Percentiles rank a stretch among this genome's conserved stretches.
These are phyloP conservation scores for Penicillium lagena DNA, from an alignment of 495 filamentous ascomycete genomes.

Conservation along the genomic window DNA sequence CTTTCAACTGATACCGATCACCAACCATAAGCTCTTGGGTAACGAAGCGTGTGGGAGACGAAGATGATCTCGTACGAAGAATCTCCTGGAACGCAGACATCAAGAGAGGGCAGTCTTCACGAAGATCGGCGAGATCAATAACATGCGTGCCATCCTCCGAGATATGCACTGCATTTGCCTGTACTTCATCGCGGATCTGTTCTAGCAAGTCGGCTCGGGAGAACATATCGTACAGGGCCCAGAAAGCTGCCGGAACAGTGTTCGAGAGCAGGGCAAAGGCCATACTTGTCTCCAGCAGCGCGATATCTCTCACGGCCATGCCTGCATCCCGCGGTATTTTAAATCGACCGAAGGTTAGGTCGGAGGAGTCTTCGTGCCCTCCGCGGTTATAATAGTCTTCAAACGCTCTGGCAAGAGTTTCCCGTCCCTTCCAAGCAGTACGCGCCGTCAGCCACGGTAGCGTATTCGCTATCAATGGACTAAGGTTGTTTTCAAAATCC, in stretches of 20 bases:
- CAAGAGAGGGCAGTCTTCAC: conserved; percentile 29
- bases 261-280: conserved; percentile 37
- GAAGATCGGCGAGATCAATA: conserved; percentile 29
- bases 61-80: conserved; percentile 18
- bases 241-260: conserved; percentile 40
- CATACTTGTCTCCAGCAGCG: conserved; percentile 31
- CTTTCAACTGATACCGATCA: conserved; percentile 24
- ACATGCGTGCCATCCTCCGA: conserved; percentile 10
- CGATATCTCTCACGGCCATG: conserved; percentile 31
- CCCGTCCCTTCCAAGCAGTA: conserved; percentile 31
- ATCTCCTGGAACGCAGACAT: conserved; percentile 35
- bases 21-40: conserved; percentile 24
- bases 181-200: conserved; percentile 28
- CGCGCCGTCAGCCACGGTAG: conserved; percentile 33
- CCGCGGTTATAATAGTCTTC: conserved; percentile 29
- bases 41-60: conserved; percentile 17
- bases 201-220: conserved; percentile 29
- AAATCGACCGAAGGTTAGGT: conserved; percentile 22
- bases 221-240: conserved; percentile 36
- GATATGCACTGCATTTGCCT: conserved; percentile 10
- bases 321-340: conserved; percentile 22
- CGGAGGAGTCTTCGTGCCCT: conserved; percentile 27
- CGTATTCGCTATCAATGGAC: conserved; percentile 22
- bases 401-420: conserved; percentile 30
- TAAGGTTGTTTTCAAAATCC: conserved; percentile 38